These are phyloP conservation scores for Tagetes erecta DNA, from an alignment of 129 eudicot genomes.

Conservation along the genomic window DNA sequence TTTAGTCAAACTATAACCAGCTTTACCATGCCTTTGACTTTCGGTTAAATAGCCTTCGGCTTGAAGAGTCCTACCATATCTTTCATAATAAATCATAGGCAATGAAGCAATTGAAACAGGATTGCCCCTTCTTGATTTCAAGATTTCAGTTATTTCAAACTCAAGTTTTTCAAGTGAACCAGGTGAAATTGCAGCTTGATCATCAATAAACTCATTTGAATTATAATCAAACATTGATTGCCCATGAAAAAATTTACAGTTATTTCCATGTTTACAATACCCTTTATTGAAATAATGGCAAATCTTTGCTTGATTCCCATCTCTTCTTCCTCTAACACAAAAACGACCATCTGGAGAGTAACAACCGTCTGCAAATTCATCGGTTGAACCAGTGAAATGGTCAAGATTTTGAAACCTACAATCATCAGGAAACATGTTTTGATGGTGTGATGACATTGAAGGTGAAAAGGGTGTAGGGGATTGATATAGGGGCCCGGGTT, in stretches of 20 bases:
- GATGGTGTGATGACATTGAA: conserved; percentile 26
- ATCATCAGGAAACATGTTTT: conserved; percentile 37
- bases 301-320: conserved; percentile 38
- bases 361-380: conserved; percentile 37
- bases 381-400: conserved; percentile 33
- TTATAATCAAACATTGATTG: conserved; percentile 32
- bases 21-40: conserved; percentile 75
- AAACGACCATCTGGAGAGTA: conserved; percentile 29
- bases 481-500: conserved; percentile 26
- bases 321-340: conserved; percentile 39
- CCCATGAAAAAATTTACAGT: conserved; percentile 62
- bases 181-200: conserved; percentile 49
- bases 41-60: conserved; percentile 85
- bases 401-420: conserved; percentile 30
- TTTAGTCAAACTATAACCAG: conserved; percentile 79
- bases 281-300: conserved; percentile 82
- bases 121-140: conserved; percentile 66
- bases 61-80: conserved; percentile 64
- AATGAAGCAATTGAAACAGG: conserved; percentile 76
- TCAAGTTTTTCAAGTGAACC: conserved; percentile 63
- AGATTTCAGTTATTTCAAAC: conserved; percentile 61
- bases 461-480: conserved; percentile 34
- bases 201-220: conserved; percentile 37
- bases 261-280: conserved; percentile 69
- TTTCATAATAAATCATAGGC: conserved; percentile 74